These are phyloP conservation scores for Agaricus bisporus DNA, from an alignment of 768 basidiomycete genomes.

Conservation along the genomic window DNA sequence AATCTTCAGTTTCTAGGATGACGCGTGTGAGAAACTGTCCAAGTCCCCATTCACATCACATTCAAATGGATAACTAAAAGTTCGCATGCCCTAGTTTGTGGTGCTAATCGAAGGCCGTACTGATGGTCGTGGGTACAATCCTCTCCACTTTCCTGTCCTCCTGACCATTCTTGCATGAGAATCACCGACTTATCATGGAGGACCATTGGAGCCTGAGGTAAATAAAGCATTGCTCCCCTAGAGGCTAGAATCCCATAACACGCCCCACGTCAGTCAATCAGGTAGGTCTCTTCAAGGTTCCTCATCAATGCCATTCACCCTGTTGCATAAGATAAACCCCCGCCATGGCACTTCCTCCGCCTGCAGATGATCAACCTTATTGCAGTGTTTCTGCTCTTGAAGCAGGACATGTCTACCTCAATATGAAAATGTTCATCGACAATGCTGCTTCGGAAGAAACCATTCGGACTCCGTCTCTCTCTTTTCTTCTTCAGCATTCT, in stretches of 20 bases:
- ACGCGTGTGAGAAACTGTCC: too few species aligned
- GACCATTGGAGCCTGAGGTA: too few species aligned
- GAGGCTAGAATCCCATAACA: too few species aligned
- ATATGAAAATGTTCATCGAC: slow-evolving; percentile 31
- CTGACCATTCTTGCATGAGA: neutral
- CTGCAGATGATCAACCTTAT: slow-evolving; percentile 38
- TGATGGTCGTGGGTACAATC: neutral
- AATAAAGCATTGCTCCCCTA: too few species aligned
- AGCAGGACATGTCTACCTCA: slow-evolving; percentile 37
- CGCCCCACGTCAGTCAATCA: neutral
- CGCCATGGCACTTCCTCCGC: slow-evolving; percentile 30
- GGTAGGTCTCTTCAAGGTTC: neutral
- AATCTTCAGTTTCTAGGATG: too few species aligned
- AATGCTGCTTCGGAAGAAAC: slow-evolving; percentile 23
- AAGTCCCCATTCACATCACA: too few species aligned
- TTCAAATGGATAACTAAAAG: too few species aligned
- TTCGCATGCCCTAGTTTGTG: too few species aligned
- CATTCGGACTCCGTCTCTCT: slow-evolving; percentile 36
- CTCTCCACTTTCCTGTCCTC: neutral
- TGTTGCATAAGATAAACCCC: neutral
- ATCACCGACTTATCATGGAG: neutral
- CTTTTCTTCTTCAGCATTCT: slow-evolving; percentile 49
- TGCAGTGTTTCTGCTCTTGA: slow-evolving; percentile 52
- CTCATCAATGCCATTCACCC: neutral
- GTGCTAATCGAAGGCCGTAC: too few species aligned